Percentiles rank a stretch among this genome's conserved stretches.
These are phyloP conservation scores for Suillus clintonianus DNA, from an alignment of 768 basidiomycete species.

Conservation along the genomic window DNA sequence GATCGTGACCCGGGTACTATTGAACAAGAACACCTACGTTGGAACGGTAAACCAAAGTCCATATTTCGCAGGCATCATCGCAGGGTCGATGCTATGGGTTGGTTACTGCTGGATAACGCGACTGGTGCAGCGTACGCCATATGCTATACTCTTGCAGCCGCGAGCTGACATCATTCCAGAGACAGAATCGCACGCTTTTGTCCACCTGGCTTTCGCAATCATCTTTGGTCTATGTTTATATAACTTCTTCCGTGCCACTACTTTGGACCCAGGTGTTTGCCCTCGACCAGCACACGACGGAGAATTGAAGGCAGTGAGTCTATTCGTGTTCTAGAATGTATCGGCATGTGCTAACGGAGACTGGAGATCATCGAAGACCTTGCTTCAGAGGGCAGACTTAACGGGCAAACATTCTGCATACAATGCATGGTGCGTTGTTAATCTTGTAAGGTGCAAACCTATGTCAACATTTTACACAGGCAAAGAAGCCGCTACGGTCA, in stretches of 20 bases:
- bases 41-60: slow-evolving; percentile 86
- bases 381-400: slow-evolving; percentile 83
- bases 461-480: slow-evolving; percentile 40
- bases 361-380: slow-evolving; percentile 85
- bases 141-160: neutral
- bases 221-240: slow-evolving; percentile 72
- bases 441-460: neutral
- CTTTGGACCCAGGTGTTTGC: slow-evolving; percentile 86
- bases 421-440: slow-evolving; percentile 76
- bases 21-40: slow-evolving; percentile 80
- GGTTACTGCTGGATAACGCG: slow-evolving; percentile 79
- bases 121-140: slow-evolving; percentile 64
- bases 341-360: neutral
- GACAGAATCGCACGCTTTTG: slow-evolving; percentile 72
- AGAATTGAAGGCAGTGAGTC: slow-evolving; percentile 81
- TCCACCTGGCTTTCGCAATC: slow-evolving; percentile 78
- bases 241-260: slow-evolving; percentile 90
- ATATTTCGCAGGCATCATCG: slow-evolving; percentile 92
- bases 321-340: neutral
- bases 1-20: slow-evolving; percentile 83
- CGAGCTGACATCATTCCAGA: slow-evolving; percentile 43
- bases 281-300: slow-evolving; percentile 79
- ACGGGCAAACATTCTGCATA: slow-evolving; percentile 96
- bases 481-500: slow-evolving; percentile 87
- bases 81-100: slow-evolving; percentile 85